Base-by-base conservation (phyloP, 1,284 basidiomycete genomes). In the Sutorius eximius region DNA sequence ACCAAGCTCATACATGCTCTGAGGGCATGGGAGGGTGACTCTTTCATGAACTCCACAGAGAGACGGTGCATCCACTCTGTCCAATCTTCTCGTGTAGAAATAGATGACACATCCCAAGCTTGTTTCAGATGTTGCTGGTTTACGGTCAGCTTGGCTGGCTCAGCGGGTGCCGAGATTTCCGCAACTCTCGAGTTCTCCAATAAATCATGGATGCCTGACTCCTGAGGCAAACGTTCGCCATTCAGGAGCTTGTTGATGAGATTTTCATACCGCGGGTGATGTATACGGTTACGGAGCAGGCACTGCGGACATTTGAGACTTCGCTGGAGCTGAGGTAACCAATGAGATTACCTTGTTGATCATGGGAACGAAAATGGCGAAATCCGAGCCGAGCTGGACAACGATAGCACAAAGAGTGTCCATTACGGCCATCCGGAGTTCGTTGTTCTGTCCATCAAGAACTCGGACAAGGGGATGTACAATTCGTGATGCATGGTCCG, bases 121-220 rank as follows among this genome's bases (percentile, higher is more conserved):
- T 93, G 88, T 74, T 98, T 98, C 53, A 99, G 82, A 72, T 98
- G 94, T 66, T 97, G 94, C 71, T 99, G 97, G 69, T 99, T 99
- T 51, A 98, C 95, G 0, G 89, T 84, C 75, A 99, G 87, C 76
- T 94, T 97, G 22, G 86, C 86, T 34, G 87, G 86, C 66, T 93
- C 95, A 2, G 86, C 89, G 22, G 87, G 87, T 13, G 86, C 86
- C 22, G 87, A 83, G 60, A 85, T 87, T 63, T 91, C 89, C 5
- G 86, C 80, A 8, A 79, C 73, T 64, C 82, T 85, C 5, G 77
- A 75, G 53, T 74, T 83, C 62, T 91, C 87, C 83, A 86, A 71
- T 30, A 80, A 60, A 55, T 89, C 87, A 18, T 82, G 66, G 16
- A 83, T 75, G 11, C 82, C 80, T 3, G 80, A 75, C 58, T 91